Conservation (phyloP, 768 basidiomycete genomes). For the Pisolithus marmoratus region DNA sequence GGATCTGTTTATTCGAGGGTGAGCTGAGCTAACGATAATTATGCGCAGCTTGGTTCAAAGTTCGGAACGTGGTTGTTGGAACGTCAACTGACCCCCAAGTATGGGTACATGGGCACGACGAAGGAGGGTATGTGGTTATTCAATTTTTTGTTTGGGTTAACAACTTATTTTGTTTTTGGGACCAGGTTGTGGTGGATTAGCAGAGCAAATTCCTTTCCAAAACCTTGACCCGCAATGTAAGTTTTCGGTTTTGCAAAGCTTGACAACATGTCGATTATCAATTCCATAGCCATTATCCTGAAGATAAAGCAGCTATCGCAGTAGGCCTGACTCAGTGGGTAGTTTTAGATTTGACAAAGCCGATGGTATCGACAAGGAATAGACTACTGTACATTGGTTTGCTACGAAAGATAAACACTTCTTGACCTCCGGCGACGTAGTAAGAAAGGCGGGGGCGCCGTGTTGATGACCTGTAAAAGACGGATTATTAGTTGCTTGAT, state of each 20-base stretch:
- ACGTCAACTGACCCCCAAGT: constrained; percentile 73
- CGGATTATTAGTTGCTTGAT: background rate
- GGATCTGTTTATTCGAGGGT: constrained; percentile 8
- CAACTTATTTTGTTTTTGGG: constrained; percentile 15
- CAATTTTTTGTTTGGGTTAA: constrained; percentile 13
- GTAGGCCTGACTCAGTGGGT: background rate
- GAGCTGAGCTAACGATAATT: background rate
- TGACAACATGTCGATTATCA: background rate
- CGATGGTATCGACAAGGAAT: background rate
- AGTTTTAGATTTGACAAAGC: background rate
- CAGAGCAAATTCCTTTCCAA: constrained; percentile 82
- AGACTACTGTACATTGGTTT: too few species aligned
- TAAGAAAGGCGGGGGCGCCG: background rate
- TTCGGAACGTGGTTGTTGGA: constrained; percentile 85
- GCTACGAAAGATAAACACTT: too few species aligned
- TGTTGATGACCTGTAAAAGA: background rate
- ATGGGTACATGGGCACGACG: constrained; percentile 72
- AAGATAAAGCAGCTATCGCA: constrained; percentile 40
- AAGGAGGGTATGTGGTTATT: constrained; percentile 43
- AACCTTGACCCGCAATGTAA: constrained; percentile 72
- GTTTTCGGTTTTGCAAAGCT: constrained; percentile 19
- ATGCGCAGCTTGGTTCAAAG: constrained; percentile 63
- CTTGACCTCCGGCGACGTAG: too few species aligned
- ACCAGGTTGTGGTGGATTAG: constrained; percentile 58
- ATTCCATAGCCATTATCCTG: constrained; percentile 36